Evolutionary conservation across 2,329 filamentous ascomycete genomes (phyloP).

Genomic region (Cladophialophora immunda): DNA sequence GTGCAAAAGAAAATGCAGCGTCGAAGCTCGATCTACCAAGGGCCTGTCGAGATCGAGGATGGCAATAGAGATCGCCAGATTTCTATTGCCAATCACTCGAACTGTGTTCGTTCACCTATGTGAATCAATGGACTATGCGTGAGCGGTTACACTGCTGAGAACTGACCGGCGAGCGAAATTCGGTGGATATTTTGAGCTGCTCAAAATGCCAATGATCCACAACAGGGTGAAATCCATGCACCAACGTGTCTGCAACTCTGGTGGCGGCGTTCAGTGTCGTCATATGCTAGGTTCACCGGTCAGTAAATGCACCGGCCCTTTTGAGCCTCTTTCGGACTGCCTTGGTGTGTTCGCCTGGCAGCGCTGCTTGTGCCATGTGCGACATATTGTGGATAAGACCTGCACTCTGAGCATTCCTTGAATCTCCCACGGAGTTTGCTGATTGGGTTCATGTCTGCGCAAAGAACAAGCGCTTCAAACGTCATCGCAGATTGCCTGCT

Average conservation of each 20-base stretch:
- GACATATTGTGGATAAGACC: not conserved
- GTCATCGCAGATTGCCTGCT: not conserved
- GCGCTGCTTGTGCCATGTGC: not conserved
- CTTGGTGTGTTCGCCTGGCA: not conserved
- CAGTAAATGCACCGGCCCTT: not conserved
- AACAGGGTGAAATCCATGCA: not conserved
- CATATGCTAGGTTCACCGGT: not conserved
- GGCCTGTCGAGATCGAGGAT: not conserved
- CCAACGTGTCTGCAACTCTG: not conserved
- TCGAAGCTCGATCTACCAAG: constrained; percentile 1
- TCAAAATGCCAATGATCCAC: not conserved
- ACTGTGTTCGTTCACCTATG: not conserved
- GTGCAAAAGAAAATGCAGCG: not conserved
- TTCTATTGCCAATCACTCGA: not conserved
- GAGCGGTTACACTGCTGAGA: not conserved
- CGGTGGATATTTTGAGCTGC: constrained; percentile 5
- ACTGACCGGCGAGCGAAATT: constrained; percentile 9
- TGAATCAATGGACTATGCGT: not conserved
- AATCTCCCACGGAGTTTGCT: not conserved
- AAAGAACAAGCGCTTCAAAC: not conserved
- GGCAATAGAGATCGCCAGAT: not conserved
- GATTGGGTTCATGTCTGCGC: not conserved
- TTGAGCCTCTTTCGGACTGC: not conserved
- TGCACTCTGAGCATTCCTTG: not conserved
- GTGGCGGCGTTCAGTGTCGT: constrained; percentile 4